phyloP scores from a whole-genome alignment of 148 eudicot genomes.

The Chenopodium album region DNA sequence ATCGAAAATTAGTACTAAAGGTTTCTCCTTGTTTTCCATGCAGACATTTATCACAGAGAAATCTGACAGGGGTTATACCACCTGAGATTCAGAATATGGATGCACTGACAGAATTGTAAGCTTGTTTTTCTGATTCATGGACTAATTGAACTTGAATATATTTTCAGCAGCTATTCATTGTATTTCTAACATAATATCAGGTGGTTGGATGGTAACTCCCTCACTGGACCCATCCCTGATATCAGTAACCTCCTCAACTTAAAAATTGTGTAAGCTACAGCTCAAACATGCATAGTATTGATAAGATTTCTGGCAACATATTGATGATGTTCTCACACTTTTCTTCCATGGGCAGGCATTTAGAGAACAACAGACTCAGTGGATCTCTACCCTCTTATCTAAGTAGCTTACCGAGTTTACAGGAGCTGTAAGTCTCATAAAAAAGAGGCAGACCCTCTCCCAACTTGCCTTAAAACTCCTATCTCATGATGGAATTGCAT shows the following conservation, averaged over 20 bases:
- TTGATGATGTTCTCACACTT: constrained; percentile 3
- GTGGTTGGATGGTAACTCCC: constrained; percentile 69
- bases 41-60: constrained; percentile 73
- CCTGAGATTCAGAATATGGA: constrained; percentile 75
- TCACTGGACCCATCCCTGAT: constrained; percentile 66
- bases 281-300: constrained; percentile 9
- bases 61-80: constrained; percentile 66
- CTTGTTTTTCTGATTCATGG: neutral
- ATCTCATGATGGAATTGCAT: neutral
- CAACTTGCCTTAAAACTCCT: neutral
- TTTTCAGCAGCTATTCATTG: neutral
- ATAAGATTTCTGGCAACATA: constrained; percentile 5
- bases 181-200: constrained; percentile 26
- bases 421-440: constrained; percentile 64
- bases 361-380: constrained; percentile 76
- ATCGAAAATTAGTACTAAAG: constrained; percentile 11
- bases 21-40: constrained; percentile 27
- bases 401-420: constrained; percentile 72
- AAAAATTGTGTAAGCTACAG: constrained; percentile 58
- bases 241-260: constrained; percentile 58
- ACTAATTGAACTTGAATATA: neutral
- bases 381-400: constrained; percentile 79
- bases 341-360: constrained; percentile 54
- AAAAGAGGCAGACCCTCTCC: neutral
- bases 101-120: constrained; percentile 80